Conservation (phyloP, 2,329 filamentous ascomycete genomes). For the Diaporthe sp. region DNA sequence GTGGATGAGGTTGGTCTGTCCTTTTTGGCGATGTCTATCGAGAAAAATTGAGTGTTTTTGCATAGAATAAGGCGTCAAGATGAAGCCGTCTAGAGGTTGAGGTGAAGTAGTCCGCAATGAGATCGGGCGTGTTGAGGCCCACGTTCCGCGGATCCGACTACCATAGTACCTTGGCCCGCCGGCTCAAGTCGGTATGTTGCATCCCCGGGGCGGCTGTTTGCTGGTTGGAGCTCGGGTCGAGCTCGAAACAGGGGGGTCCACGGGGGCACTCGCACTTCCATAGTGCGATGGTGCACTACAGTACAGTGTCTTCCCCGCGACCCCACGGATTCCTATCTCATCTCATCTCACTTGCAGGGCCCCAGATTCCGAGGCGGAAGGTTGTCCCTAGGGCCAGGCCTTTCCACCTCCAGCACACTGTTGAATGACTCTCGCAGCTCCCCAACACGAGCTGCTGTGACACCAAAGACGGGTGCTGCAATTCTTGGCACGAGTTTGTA, state of each 20-base stretch:
- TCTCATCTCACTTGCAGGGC: neutral
- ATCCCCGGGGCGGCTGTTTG: neutral
- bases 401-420: neutral
- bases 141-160: slow-evolving; percentile 21
- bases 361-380: slow-evolving; percentile 16
- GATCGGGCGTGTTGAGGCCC: neutral
- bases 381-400: slow-evolving; percentile 1
- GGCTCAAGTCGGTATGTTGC: slow-evolving; percentile 30
- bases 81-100: slow-evolving; percentile 1
- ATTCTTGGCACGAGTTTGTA: neutral
- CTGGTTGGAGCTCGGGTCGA: neutral
- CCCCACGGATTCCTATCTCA: slow-evolving; percentile 2
- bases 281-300: neutral
- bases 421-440: neutral
- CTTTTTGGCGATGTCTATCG: neutral
- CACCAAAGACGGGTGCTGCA: neutral
- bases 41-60: neutral
- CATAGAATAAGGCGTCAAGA: neutral
- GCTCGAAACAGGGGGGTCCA: neutral
- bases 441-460: neutral
- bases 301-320: neutral
- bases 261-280: neutral
- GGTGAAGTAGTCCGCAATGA: neutral
- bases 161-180: slow-evolving; percentile 37
- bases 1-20: neutral